Percentiles rank a stretch among this genome's conserved stretches.
These are phyloP conservation scores for Kazachstania martiniae DNA, from an alignment of 805 yeast genomes.

Conservation along the genomic window DNA sequence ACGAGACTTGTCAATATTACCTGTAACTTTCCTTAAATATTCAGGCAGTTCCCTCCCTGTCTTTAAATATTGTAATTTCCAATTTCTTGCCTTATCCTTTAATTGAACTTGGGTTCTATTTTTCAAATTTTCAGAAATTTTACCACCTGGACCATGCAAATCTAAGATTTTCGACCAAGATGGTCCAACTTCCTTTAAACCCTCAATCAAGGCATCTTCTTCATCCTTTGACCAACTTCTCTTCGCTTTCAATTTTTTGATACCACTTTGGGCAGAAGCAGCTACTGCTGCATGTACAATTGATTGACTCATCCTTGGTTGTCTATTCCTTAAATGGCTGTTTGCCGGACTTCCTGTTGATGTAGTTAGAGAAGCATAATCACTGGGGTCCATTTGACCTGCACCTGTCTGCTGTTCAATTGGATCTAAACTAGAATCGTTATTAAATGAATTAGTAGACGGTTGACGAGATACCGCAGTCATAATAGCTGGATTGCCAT, in stretches of 20 bases:
- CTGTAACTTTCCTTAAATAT: slow-evolving; percentile 76
- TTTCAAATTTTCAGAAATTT: slow-evolving; percentile 69
- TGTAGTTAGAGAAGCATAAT: neutral
- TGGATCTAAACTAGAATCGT: neutral
- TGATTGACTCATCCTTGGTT: slow-evolving; percentile 4
- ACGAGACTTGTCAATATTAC: slow-evolving; percentile 56
- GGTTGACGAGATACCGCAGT: neutral
- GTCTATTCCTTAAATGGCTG: too few relatives aligned
- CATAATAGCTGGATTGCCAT: neutral
- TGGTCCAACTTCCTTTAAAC: slow-evolving; percentile 74
- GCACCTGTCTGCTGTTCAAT: neutral
- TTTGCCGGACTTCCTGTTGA: too few relatives aligned
- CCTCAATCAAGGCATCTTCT: slow-evolving; percentile 73
- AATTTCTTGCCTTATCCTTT: slow-evolving; percentile 92
- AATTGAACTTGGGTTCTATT: slow-evolving; percentile 85
- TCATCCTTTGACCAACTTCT: slow-evolving; percentile 73
- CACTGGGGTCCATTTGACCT: neutral
- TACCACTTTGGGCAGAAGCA: slow-evolving; percentile 11
- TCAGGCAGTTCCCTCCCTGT: slow-evolving; percentile 69
- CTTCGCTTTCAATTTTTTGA: slow-evolving; percentile 23
- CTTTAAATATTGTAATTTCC: slow-evolving; percentile 81
- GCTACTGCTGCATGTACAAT: slow-evolving; percentile 20
- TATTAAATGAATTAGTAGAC: neutral
- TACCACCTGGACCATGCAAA: slow-evolving; percentile 90
- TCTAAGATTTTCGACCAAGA: slow-evolving; percentile 89